phyloP scores from a whole-genome alignment of 108 stramenopile genomes.

The Cyclostephanos tholiformis region DNA sequence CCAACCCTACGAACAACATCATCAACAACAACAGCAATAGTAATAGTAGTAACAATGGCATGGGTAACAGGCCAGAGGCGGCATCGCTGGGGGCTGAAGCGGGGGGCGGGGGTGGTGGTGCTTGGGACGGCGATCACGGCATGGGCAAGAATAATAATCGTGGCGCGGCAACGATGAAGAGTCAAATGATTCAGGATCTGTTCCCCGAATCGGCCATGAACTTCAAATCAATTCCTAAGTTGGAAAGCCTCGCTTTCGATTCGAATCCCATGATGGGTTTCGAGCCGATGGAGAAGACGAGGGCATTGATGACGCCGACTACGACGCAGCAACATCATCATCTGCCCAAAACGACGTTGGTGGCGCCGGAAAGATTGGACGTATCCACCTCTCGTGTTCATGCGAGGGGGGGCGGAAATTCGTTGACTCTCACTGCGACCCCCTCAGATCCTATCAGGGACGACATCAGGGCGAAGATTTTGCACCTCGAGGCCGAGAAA shows the following conservation, averaged over 20 bases:
- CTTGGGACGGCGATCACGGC: not conserved
- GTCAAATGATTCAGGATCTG: conserved; percentile 15
- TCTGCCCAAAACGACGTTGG: not conserved
- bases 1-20: too few relatives aligned
- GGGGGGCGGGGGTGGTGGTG: not conserved
- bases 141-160: not conserved
- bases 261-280: conserved; percentile 33
- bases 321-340: conserved; percentile 11
- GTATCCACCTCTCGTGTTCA: conserved; percentile 14
- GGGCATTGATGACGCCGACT: conserved; percentile 6
- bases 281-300: conserved; percentile 11
- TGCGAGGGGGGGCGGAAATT: not conserved
- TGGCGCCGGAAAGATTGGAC: conserved; percentile 12
- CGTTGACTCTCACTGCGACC: not conserved
- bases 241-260: conserved; percentile 5
- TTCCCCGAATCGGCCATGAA: conserved; percentile 31
- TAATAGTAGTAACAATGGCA: conserved; percentile 8
- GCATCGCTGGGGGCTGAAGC: not conserved
- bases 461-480: not conserved
- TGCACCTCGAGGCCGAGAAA: too few relatives aligned
- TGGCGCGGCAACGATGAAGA: not conserved
- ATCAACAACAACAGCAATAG: conserved; percentile 3
- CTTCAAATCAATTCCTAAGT: conserved; percentile 19
- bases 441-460: not conserved
- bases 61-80: not conserved